phyloP scores from a whole-genome alignment of 2,329 filamentous ascomycete species.

The Chrysosporium queenslandicum region DNA sequence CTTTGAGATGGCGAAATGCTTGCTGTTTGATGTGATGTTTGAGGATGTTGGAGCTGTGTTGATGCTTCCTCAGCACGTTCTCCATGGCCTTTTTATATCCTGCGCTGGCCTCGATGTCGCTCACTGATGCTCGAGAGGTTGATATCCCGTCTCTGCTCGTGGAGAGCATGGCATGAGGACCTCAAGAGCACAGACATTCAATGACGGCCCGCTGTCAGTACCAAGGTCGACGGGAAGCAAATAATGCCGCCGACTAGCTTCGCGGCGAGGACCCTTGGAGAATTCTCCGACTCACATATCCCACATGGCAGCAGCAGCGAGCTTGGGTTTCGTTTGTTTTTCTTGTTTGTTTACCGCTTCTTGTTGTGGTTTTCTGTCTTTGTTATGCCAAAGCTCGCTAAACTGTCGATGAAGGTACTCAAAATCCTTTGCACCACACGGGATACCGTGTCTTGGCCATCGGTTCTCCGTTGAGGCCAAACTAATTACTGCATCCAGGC shows the following conservation, averaged over 20 bases:
- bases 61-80: background rate
- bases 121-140: background rate
- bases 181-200: conserved; percentile 2
- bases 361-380: background rate
- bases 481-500: background rate
- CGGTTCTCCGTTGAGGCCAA: background rate
- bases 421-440: background rate
- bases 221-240: too few species aligned
- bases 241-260: background rate
- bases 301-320: background rate
- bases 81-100: conserved; percentile 6
- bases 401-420: conserved; percentile 2
- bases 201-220: background rate
- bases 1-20: background rate
- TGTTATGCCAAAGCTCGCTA: background rate
- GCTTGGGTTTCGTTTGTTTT: background rate
- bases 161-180: background rate
- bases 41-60: background rate
- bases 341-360: background rate
- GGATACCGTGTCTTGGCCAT: conserved; percentile 2
- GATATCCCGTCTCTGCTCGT: background rate
- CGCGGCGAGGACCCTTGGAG: conserved; percentile 4
- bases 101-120: background rate
- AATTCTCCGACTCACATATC: background rate
- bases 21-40: background rate